These are phyloP conservation scores for Pholiota adiposa DNA, from an alignment of 1,284 basidiomycete genomes.

Conservation along the genomic window DNA sequence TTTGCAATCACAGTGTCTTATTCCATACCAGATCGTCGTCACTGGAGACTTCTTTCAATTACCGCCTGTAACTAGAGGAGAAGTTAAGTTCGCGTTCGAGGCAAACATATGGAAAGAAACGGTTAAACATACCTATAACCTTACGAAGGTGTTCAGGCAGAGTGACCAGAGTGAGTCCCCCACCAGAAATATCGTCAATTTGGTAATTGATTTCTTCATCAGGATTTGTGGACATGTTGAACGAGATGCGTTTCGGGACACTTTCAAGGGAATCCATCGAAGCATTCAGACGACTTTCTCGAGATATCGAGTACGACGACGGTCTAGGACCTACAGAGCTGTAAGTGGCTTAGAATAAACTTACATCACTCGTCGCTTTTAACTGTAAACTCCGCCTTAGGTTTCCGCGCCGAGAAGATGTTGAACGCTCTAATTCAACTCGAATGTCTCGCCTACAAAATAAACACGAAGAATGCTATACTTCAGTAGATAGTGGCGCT, in stretches of 20 bases:
- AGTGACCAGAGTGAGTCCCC: conserved; percentile 59
- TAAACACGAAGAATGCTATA: conserved; percentile 49
- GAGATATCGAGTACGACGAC: conserved; percentile 66
- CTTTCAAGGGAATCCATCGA: conserved; percentile 52
- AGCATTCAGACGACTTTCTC: conserved; percentile 64
- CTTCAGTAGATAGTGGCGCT: conserved; percentile 57
- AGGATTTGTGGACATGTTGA: conserved; percentile 91
- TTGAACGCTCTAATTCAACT: conserved; percentile 81
- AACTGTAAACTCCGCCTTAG: conserved; percentile 36
- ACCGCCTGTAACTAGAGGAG: conserved; percentile 77
- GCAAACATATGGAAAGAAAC: conserved; percentile 82
- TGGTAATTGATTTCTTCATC: conserved; percentile 10
- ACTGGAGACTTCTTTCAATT: conserved; percentile 98
- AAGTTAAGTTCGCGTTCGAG: conserved; percentile 84
- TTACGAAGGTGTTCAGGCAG: conserved; percentile 89
- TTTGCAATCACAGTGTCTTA: not conserved
- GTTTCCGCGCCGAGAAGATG: conserved; percentile 89
- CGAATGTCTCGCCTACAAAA: conserved; percentile 62
- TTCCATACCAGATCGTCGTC: conserved; percentile 64
- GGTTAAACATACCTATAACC: conserved; percentile 80
- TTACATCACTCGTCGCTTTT: not conserved
- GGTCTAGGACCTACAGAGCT: conserved; percentile 85
- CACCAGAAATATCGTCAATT: not conserved
- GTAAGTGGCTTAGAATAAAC: conserved; percentile 40
- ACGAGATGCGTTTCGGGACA: conserved; percentile 85